Evolutionary conservation across 2,329 filamentous ascomycete species (phyloP).

Genomic region (Cyclaneusma minus): DNA sequence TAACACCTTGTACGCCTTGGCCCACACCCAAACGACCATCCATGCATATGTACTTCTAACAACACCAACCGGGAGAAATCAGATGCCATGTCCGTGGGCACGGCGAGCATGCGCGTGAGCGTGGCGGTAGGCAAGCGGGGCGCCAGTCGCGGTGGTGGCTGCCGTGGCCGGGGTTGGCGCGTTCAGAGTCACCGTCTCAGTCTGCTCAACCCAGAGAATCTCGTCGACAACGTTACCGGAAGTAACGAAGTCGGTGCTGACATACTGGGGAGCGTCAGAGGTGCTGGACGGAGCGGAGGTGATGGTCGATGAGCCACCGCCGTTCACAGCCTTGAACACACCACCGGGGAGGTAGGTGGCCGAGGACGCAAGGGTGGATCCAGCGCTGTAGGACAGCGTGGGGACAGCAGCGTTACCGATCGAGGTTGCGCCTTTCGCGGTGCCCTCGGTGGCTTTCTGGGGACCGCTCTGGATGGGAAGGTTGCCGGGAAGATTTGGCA

Average conservation of each 20-base stretch:
- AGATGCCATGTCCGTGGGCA: too few species aligned
- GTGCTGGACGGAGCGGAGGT: constrained; percentile 9
- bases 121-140: too few species aligned
- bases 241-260: constrained; percentile 38
- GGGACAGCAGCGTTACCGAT: constrained; percentile 11
- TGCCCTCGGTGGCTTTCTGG: constrained; percentile 17
- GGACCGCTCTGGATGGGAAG: constrained; percentile 30
- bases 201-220: constrained; percentile 41
- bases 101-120: too few species aligned
- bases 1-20: too few species aligned
- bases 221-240: constrained; percentile 33
- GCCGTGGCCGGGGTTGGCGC: constrained; percentile 3
- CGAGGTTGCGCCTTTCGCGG: constrained; percentile 5
- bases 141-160: too few species aligned
- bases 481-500: constrained; percentile 50
- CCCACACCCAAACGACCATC: too few species aligned
- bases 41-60: too few species aligned
- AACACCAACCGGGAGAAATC: too few species aligned
- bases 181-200: constrained; percentile 36
- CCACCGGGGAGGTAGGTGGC: constrained; percentile 15
- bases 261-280: constrained; percentile 13
- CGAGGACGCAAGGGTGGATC: constrained; percentile 7
- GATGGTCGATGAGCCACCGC: constrained; percentile 6
- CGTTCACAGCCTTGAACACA: constrained; percentile 13
- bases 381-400: constrained; percentile 15